These are phyloP conservation scores for Thalassiosira hispida DNA, from an alignment of 352 stramenopile species.

Conservation along the genomic window DNA sequence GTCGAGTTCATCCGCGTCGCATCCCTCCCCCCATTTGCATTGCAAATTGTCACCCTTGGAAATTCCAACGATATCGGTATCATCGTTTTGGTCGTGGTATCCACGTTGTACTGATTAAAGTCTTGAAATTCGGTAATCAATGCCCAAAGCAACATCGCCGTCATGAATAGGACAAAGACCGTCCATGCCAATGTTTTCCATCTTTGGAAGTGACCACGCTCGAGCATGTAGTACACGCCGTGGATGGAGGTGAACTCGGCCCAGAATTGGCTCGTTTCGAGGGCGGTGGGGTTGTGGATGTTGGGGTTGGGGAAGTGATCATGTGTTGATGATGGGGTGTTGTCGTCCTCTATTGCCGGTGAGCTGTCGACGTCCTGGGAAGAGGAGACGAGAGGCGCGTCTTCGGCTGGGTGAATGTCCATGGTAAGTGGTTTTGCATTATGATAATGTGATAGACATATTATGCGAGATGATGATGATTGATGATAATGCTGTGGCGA, in stretches of 20 bases:
- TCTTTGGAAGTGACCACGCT: background rate
- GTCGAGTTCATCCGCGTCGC: background rate
- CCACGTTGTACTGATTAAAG: conserved; percentile 1
- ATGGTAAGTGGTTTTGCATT: too few relatives aligned
- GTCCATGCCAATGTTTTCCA: conserved; percentile 7
- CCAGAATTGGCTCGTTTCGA: background rate
- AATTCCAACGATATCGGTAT: background rate
- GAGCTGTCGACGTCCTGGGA: too few relatives aligned
- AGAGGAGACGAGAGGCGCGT: too few relatives aligned
- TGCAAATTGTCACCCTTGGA: conserved; percentile 4
- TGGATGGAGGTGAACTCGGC: conserved; percentile 3
- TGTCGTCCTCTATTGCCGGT: too few relatives aligned
- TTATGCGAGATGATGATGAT: too few relatives aligned
- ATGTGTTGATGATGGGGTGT: too few relatives aligned
- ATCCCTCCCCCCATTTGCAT: background rate
- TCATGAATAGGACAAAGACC: background rate
- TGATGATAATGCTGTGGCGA: too few relatives aligned
- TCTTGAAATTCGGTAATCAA: conserved; percentile 1
- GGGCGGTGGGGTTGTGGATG: conserved; percentile 3
- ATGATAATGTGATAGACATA: too few relatives aligned
- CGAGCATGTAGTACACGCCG: conserved; percentile 6
- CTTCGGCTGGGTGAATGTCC: too few relatives aligned
- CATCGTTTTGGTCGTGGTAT: conserved; percentile 3
- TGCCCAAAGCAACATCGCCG: background rate
- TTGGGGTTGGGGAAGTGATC: background rate